Conservation (phyloP, 371 early-diverging fungal genomes). For the Apophysomyces sp. region DNA sequence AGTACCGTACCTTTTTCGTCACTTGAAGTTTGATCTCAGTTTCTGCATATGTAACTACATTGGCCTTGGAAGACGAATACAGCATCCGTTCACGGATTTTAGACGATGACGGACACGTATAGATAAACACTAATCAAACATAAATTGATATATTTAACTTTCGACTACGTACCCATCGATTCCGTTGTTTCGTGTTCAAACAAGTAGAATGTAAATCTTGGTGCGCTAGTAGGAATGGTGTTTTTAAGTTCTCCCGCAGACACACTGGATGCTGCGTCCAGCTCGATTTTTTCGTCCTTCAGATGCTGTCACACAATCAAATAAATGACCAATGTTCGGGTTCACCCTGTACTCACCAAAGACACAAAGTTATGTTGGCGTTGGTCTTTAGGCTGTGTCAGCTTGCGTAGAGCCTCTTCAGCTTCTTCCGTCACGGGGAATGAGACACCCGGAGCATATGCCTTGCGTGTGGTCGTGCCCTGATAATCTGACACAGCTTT, state of each 20-base stretch:
- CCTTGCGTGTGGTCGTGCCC: slow-evolving; percentile 51
- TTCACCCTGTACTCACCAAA: slow-evolving; percentile 43
- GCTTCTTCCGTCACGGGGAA: slow-evolving; percentile 62
- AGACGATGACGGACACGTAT: slow-evolving; percentile 77
- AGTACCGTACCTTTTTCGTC: slow-evolving; percentile 57
- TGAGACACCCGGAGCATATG: slow-evolving; percentile 67
- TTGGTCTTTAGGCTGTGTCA: slow-evolving; percentile 33
- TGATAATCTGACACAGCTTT: slow-evolving; percentile 50
- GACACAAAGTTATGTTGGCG: slow-evolving; percentile 59
- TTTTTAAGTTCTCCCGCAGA: slow-evolving; percentile 40
- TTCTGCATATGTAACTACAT: slow-evolving; percentile 58
- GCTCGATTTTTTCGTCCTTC: slow-evolving; percentile 57
- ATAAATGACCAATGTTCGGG: not conserved
- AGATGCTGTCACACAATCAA: slow-evolving; percentile 27
- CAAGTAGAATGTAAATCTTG: slow-evolving; percentile 70
- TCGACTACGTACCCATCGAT: slow-evolving; percentile 41
- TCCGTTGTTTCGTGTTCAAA: slow-evolving; percentile 48
- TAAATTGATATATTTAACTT: not conserved
- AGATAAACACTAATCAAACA: slow-evolving; percentile 62
- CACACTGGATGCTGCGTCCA: slow-evolving; percentile 44
- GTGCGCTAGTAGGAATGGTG: slow-evolving; percentile 51
- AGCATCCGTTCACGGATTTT: slow-evolving; percentile 88
- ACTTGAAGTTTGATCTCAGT: slow-evolving; percentile 51
- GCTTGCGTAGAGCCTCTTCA: slow-evolving; percentile 49
- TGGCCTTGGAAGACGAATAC: slow-evolving; percentile 74